Evolutionary conservation across 2,329 filamentous ascomycete genomes (phyloP).

Genomic region (Cadophora malorum): DNA sequence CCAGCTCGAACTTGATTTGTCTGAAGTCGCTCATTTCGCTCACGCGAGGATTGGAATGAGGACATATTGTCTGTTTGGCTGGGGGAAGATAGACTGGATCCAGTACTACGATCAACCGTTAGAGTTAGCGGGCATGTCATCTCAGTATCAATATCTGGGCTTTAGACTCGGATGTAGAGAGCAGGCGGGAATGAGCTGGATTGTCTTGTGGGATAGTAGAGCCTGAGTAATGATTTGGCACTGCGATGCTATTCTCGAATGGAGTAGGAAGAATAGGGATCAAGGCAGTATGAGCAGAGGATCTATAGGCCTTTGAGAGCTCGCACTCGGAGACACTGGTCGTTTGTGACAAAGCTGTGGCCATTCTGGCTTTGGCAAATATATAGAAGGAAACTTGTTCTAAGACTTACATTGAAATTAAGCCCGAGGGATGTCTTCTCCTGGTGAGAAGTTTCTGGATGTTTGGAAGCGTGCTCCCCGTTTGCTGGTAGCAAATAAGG

Average conservation of each 20-base stretch:
- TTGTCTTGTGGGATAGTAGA: conserved; percentile 12
- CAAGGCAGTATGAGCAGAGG: conserved; percentile 28
- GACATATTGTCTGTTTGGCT: conserved; percentile 27
- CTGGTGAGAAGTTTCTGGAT: conserved; percentile 27
- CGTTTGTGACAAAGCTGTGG: conserved; percentile 27
- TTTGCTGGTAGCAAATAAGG: conserved; percentile 39
- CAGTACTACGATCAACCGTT: conserved; percentile 25
- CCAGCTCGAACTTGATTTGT: not conserved
- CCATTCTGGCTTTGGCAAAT: conserved; percentile 15
- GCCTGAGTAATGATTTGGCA: conserved; percentile 15
- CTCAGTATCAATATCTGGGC: conserved; percentile 29
- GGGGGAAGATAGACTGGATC: conserved; percentile 20
- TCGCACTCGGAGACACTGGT: conserved; percentile 28
- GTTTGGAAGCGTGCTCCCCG: conserved; percentile 24
- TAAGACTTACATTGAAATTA: conserved; percentile 23
- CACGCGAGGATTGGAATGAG: conserved; percentile 25
- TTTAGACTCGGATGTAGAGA: conserved; percentile 3
- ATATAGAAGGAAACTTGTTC: conserved; percentile 7
- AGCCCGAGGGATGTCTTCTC: conserved; percentile 16
- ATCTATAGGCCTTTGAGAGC: conserved; percentile 34
- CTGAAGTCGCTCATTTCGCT: not conserved
- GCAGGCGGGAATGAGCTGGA: conserved; percentile 17
- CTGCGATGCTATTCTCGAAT: conserved; percentile 15
- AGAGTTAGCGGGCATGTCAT: conserved; percentile 38
- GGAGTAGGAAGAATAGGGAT: conserved; percentile 14